Percentiles rank a stretch among this genome's conserved stretches.
Evolutionary conservation across 345 rosid species (phyloP).

Genomic region (Bruguiera parviflora): DNA sequence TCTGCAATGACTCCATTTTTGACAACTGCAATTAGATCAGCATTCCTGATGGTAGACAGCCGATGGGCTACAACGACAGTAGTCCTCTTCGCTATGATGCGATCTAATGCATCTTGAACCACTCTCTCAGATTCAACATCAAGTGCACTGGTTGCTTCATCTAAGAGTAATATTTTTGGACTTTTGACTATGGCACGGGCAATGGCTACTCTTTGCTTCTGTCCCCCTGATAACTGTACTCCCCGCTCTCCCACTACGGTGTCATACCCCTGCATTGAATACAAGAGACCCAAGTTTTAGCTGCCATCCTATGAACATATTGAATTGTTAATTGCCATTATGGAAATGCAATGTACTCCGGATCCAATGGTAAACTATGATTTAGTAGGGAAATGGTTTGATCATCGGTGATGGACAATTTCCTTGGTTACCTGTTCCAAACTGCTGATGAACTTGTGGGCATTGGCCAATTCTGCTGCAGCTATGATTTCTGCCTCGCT

Average conservation of each 20-base stretch:
- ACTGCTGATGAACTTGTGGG: slow-evolving; percentile 54
- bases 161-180: slow-evolving; percentile 40
- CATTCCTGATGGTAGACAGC: slow-evolving; percentile 45
- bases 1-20: slow-evolving; percentile 47
- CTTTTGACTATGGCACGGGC: slow-evolving; percentile 41
- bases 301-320: no score
- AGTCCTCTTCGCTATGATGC: slow-evolving; percentile 39
- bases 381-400: no score
- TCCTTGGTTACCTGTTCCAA: slow-evolving; percentile 22
- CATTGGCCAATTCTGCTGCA: slow-evolving; percentile 56
- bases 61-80: slow-evolving; percentile 56
- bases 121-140: slow-evolving; percentile 49
- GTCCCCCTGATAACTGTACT: slow-evolving; percentile 49
- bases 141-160: slow-evolving; percentile 45
- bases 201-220: slow-evolving; percentile 45
- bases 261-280: slow-evolving; percentile 40
- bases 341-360: no score
- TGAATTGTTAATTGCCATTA: no score
- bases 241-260: slow-evolving; percentile 51
- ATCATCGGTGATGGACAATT: no score
- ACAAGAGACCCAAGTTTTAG: no score
- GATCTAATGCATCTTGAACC: slow-evolving; percentile 50
- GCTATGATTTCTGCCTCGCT: slow-evolving; percentile 48
- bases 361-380: no score
- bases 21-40: slow-evolving; percentile 53